Evolutionary conservation across 2,329 filamentous ascomycete genomes (phyloP).

Genomic region (Ilyonectria sp.): DNA sequence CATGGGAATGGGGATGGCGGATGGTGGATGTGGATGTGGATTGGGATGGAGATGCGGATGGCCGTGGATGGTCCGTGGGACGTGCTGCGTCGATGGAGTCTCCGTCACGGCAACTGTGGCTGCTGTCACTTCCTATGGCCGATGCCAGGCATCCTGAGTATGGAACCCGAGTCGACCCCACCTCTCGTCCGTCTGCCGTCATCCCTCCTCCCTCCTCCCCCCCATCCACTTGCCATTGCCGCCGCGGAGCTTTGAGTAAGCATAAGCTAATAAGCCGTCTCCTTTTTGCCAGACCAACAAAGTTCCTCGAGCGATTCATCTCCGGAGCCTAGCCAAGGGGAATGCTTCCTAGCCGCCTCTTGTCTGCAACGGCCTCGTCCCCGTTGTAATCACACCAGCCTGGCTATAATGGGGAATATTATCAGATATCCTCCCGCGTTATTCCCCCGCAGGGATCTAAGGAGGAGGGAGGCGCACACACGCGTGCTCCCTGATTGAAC

Average conservation of each 20-base stretch:
- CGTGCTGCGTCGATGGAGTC: constrained; percentile 34
- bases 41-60: constrained; percentile 28
- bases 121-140: constrained; percentile 28
- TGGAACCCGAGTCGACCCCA: constrained; percentile 38
- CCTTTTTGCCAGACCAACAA: constrained; percentile 38
- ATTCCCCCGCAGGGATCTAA: constrained; percentile 36
- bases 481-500: constrained; percentile 22
- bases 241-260: constrained; percentile 46
- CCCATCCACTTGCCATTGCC: constrained; percentile 38
- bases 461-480: constrained; percentile 17
- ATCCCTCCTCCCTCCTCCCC: constrained; percentile 24
- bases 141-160: constrained; percentile 39
- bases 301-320: constrained; percentile 42
- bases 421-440: constrained; percentile 35
- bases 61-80: constrained; percentile 40
- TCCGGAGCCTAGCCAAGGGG: constrained; percentile 43
- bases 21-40: constrained; percentile 25
- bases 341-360: constrained; percentile 17
- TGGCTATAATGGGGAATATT: constrained; percentile 24
- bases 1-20: constrained; percentile 26
- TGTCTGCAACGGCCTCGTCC: constrained; percentile 19
- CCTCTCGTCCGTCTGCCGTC: constrained; percentile 41
- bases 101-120: constrained; percentile 31
- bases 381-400: constrained; percentile 21
- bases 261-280: constrained; percentile 48